Evolutionary conservation across 192 early-diverging fungal species (phyloP), one percentile per base, ranked within the genome.

Genomic region (Coemansia biformis): DNA sequence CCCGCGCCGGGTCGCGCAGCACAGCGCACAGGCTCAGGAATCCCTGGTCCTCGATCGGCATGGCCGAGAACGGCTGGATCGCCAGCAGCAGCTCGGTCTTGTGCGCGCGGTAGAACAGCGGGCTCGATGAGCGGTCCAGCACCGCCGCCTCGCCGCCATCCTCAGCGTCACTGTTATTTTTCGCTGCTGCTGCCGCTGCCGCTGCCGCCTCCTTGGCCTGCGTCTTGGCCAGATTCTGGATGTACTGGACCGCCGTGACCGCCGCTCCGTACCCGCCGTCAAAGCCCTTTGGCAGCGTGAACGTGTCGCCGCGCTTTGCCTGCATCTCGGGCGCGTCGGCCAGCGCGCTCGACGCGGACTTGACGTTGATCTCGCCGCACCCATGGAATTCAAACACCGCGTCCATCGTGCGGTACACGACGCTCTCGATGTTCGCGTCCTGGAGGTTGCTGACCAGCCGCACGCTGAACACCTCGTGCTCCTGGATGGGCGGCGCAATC

Each of bases 271-370:
- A 72, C 11, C 62, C 75, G 33, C 57, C 75, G 38, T 77, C 75
- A 64, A 72, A 67, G 22, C 67, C 68, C 60, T 72, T 71, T 23
- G 66, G 67, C 51, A 77, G 45, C 9, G 63, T 77, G 22, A 77
- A 67, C 16, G 69, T 77, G 42, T 77, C 63, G 43, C 68, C 68
- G 38, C 63, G 63, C 50, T 52, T 51, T 9, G 64, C 54, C 36
- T 67, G 59, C 63, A 75, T 66, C 51, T 75, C 71, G 18, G 63
- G 60, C 2, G 69, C 57, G 8, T 63, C 58, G 12, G 39, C 49
- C 34, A 63, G 54, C 23, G 59, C 41, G 43, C 44, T 38, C 0
- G 73, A 34, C 11, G 58, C 61, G 11, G 66, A 69, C 38, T 66
- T 66, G 21, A 66, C 32, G 30, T 53, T 71, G 39, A 66, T 61